A percentile compares a stretch with the other conserved stretches of the same genome.
phyloP scores from a whole-genome alignment of 2,329 filamentous ascomycete genomes.

The Tolypocladium cylindrosporum region DNA sequence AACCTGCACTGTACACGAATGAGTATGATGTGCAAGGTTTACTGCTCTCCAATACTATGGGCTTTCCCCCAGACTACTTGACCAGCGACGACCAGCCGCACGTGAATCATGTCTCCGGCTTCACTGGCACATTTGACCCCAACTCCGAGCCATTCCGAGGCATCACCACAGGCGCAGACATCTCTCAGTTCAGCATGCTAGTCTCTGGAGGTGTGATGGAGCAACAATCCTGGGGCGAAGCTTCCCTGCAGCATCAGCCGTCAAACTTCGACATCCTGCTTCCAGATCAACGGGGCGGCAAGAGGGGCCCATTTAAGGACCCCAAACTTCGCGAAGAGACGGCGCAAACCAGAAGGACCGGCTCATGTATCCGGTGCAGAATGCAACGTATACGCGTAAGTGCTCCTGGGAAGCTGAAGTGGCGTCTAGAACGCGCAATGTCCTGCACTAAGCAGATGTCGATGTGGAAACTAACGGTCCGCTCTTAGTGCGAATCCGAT shows the following conservation, averaged over 20 bases:
- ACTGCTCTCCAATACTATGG: background rate
- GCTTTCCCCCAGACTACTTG: background rate
- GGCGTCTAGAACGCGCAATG: background rate
- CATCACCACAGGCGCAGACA: background rate
- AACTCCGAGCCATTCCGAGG: background rate
- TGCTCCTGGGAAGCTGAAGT: slow-evolving; percentile 3
- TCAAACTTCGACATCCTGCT: slow-evolving; percentile 17
- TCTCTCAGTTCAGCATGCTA: background rate
- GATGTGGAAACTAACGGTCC: background rate
- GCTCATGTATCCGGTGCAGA: slow-evolving; percentile 49
- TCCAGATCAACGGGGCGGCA: slow-evolving; percentile 21
- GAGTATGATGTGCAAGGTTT: background rate
- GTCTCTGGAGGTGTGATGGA: background rate
- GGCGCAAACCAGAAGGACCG: slow-evolving; percentile 45
- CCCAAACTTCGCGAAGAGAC: slow-evolving; percentile 41
- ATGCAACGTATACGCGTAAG: slow-evolving; percentile 54
- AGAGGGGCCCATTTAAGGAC: slow-evolving; percentile 45
- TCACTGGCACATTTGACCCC: background rate
- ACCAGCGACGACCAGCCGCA: background rate
- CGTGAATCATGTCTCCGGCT: background rate
- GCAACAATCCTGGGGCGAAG: slow-evolving; percentile 8
- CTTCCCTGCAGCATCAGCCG: slow-evolving; percentile 11
- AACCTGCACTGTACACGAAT: background rate
- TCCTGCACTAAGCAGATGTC: background rate
- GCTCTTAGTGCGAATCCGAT: slow-evolving; percentile 40